Evolutionary conservation across 192 early-diverging fungal genomes (phyloP), one percentile per base, ranked within the genome.

Genomic region (Phlyctochytrium planicorne): DNA sequence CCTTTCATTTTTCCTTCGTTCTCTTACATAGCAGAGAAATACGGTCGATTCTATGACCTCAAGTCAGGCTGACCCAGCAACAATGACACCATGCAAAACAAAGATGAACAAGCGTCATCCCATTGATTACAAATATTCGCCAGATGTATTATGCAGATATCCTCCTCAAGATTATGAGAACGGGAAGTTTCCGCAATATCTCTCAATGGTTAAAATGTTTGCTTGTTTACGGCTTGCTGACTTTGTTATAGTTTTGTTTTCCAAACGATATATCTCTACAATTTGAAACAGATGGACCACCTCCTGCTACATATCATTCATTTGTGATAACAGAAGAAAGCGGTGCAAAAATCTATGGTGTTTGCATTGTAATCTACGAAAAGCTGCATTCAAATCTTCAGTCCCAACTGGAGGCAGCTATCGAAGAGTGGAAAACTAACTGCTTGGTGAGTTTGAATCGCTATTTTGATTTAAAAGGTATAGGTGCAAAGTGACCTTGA

Each of bases 321-420:
- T 84, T 84, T 74, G 83, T 84, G 75, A 66, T 75, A 0, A 80
- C 83, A n/a, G 75, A 79, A 34, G 75, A 68, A 37, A 68, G 37
- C 16, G 83, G 78, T 1, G 57, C 52, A 3, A 77, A 77, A 60
- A 33, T 14, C 23, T 84, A 83, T 67, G 83, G 83, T 3, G 74
- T 83, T 1, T 77, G 74, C 60, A 62, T 84, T 27, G 70, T 67
- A 24, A 47, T 78, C 23, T 80, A 84, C 56, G 78, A 78, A 47
- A 34, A 33, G 57, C 74, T 78, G 23, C 68, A 59, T 31, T 62
- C 68, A 10, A 59, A 73, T 3, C 69, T 73, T 27, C 56, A 60
- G 2, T 52, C 70, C 2, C 72, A 84, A 60, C 50, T 84, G 23
- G 78, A 82, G 40, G 52, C 37, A 10, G 29, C 71, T 30, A 63